Base-by-base conservation (phyloP, 306 rosid species). In the Coriaria nepalensis region DNA sequence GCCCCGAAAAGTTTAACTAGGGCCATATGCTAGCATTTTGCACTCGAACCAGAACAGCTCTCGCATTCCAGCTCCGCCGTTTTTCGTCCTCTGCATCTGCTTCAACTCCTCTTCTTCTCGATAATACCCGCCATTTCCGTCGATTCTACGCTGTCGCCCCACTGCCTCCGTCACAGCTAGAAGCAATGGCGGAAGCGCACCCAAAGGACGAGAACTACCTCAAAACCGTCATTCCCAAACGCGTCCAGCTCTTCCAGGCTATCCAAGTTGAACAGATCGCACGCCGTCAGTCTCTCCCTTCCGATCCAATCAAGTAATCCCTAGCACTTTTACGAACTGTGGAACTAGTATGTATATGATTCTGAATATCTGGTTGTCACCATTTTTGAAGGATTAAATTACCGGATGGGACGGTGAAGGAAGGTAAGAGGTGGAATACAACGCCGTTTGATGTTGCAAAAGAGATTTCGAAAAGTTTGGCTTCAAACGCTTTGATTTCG, bases 361-460 rank as follows among this genome's bases (percentile, higher is more conserved):
- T 51, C 42, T 47, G 9, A 5, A 45, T 40, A 10, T 33, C 40
- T 35, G n/a, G 10, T 34, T 15, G 7, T 33, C 41, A 35, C 29
- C 35, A 5, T n/a, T 34, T 8, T 10, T n/a, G n/a, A n/a, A 77
- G 83, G 67, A 81, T 90, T 2, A 78, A 75, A 6, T 74, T 90
- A 60, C 82, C 68, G 53, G 80, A 81, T 38, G 85, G 87, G 53
- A 73, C 45, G 13, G 84, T 77, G 32, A 90, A 59, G 77, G 90
- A 75, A 9, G 87, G 78, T 10, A 75, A 81, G 71, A 84, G 63
- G 63, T 79, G 95, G 93, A 55, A 44, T 43, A 76, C 95, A 0
- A 68, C 97, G 37, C 97, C 95, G 0, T 12, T 84, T 0, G 95
- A 84, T 35, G 55, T 90, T 2, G 97, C 95, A 8, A 81, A 56